These are phyloP conservation scores for Dryadomyces quercivorus DNA, from an alignment of 2,329 filamentous ascomycete genomes.

Conservation along the genomic window DNA sequence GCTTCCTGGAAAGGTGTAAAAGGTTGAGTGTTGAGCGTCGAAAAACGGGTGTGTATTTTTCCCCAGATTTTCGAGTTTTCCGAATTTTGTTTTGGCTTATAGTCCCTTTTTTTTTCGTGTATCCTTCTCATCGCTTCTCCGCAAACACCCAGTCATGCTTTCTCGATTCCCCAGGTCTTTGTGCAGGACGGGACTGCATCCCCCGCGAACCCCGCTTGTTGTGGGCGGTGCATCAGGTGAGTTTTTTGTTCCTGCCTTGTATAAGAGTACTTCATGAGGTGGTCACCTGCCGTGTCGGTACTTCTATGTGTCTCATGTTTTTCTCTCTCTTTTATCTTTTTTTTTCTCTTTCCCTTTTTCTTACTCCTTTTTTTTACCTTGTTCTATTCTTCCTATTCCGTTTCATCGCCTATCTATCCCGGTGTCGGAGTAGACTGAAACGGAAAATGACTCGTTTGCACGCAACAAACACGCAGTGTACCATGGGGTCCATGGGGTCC, in stretches of 20 bases:
- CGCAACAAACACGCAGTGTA: not conserved
- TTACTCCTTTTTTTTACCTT: not conserved
- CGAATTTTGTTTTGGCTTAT: too few species aligned
- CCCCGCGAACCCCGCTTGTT: slow-evolving; percentile 12
- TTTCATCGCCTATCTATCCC: not conserved
- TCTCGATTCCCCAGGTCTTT: slow-evolving; percentile 1
- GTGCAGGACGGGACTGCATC: not conserved
- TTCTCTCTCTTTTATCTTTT: not conserved
- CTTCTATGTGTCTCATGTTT: too few species aligned
- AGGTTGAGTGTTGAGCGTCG: too few species aligned
- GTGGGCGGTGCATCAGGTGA: slow-evolving; percentile 10
- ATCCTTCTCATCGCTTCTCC: not conserved
- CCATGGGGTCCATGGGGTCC: not conserved
- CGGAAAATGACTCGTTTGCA: not conserved
- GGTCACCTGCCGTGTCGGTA: too few species aligned
- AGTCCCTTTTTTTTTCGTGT: not conserved
- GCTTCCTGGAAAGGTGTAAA: too few species aligned
- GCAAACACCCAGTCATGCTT: not conserved
- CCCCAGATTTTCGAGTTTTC: too few species aligned
- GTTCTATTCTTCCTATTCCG: not conserved
- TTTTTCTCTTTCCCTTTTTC: not conserved
- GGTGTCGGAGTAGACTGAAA: not conserved
- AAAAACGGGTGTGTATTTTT: too few species aligned
- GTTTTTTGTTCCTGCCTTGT: not conserved
- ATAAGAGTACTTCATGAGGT: too few species aligned